Percentiles rank a stretch among this genome's conserved stretches.
Conservation (phyloP, 2,329 filamentous ascomycete species). For the Colletotrichum chlorophyti region DNA sequence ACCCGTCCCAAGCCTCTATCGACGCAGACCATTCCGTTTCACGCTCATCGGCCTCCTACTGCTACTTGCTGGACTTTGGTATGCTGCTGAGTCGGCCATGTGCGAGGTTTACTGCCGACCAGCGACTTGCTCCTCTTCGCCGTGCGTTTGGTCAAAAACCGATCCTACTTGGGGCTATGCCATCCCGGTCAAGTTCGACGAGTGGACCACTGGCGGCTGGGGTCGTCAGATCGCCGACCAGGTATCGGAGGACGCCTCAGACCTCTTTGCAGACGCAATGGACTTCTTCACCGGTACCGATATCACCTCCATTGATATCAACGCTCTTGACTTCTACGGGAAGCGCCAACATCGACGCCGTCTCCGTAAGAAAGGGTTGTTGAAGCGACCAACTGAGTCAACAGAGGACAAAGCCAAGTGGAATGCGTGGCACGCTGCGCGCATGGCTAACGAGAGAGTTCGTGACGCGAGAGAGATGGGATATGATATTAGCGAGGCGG, state of each 20-base stretch:
- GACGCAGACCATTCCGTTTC: constrained; percentile 49
- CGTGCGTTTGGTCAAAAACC: constrained; percentile 62
- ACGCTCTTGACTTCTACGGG: constrained; percentile 52
- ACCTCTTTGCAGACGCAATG: constrained; percentile 54
- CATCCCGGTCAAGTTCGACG: constrained; percentile 67
- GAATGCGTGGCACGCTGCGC: constrained; percentile 51
- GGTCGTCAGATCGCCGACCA: constrained; percentile 48
- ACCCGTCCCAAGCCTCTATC: constrained; percentile 55
- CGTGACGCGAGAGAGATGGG: constrained; percentile 48
- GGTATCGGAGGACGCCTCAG: constrained; percentile 50
- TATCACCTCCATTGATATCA: constrained; percentile 50
- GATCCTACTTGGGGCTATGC: constrained; percentile 68
- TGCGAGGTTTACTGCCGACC: constrained; percentile 63
- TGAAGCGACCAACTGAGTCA: constrained; percentile 43
- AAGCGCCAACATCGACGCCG: constrained; percentile 57
- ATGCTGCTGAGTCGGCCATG: constrained; percentile 58
- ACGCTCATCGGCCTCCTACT: constrained; percentile 55
- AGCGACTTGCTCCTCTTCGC: constrained; percentile 50
- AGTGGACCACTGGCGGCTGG: constrained; percentile 63
- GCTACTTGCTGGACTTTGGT: constrained; percentile 58
- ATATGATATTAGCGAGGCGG: constrained; percentile 43
- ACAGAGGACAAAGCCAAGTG: constrained; percentile 50
- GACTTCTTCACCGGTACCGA: constrained; percentile 54
- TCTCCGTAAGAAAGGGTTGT: constrained; percentile 53
- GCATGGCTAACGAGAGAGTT: constrained; percentile 47